Percentiles rank a stretch among this genome's conserved stretches.
These are phyloP conservation scores for Coniosporium tulheliwenetii DNA, from an alignment of 2,329 filamentous ascomycete species.

Conservation along the genomic window DNA sequence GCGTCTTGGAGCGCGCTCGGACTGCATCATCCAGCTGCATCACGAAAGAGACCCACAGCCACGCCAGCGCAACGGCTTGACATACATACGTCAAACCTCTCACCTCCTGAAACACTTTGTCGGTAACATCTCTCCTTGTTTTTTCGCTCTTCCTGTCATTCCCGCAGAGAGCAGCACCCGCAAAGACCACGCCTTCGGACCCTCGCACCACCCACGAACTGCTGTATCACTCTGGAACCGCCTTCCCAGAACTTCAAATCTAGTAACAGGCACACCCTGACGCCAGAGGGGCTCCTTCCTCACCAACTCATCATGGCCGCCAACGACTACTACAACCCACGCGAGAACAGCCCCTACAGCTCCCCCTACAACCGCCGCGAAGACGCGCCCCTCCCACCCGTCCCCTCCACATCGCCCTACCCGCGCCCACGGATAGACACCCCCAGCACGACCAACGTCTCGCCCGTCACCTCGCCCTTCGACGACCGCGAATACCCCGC, in stretches of 20 bases:
- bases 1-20: too few species aligned
- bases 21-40: too few species aligned
- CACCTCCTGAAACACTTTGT: too few species aligned
- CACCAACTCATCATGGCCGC: constrained; percentile 23
- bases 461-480: constrained; percentile 51
- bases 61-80: too few species aligned
- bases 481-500: constrained; percentile 52
- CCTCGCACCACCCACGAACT: background rate
- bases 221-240: background rate
- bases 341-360: constrained; percentile 18
- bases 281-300: background rate
- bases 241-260: background rate
- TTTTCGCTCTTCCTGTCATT: background rate
- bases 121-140: background rate
- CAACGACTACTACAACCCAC: constrained; percentile 45
- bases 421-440: constrained; percentile 16
- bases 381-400: constrained; percentile 20
- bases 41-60: too few species aligned
- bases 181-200: background rate
- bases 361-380: constrained; percentile 29
- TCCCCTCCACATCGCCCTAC: constrained; percentile 16
- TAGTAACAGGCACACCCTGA: background rate
- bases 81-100: too few species aligned
- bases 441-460: constrained; percentile 19
- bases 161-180: background rate